Base-by-base conservation (phyloP, 1,284 basidiomycete species). In the Paramarasmius palmivorus region DNA sequence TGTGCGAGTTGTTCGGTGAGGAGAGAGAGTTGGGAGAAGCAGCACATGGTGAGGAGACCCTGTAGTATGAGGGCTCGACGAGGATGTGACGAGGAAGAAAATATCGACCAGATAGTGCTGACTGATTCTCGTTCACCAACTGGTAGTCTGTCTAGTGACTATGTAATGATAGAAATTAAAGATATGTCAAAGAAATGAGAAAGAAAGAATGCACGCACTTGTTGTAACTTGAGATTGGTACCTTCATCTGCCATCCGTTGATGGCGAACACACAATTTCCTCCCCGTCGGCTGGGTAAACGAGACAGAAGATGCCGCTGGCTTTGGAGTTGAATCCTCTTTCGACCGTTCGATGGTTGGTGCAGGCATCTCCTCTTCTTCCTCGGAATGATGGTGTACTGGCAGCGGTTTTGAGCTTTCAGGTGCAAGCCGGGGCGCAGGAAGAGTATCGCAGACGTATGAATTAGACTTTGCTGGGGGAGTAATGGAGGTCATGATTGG, bases 11-110 rank as follows among this genome's bases (percentile, higher is more conserved):
- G 92, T 58, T 97, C 93, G 14, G 93, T 92, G 47, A 99, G 86
- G 53, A 98, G 90, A 20, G 96, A 98, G n/a, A 99, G 87, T 66
- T 98, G 96, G 37, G 93, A 93, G 76, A 97, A 98, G 73, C 96
- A 99, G 71, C 96, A 99, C 93, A 99, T 99, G n/a, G 97, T 98
- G 62, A 99, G 86, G 56, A 99, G 83, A 29, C 96, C 96, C 65
- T 94, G 93, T 44, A 99, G 87, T 66, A 99, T 98, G 65, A 99
- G 84, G 38, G 92, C 92, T 38, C 96, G 84, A 34, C 93, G 86
- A 9, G 90, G 84, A 64, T 97, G 94, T 0, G 94, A 87, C 1
- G 96, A 97, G 0, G 93, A 93, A 10, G 94, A 97, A 73, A 99
- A 99, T 63, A 89, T 92, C 54, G 95, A 93, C 97, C 97, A 99